Evolutionary conservation across 2,329 filamentous ascomycete genomes (phyloP), one percentile per base, ranked within the genome.

Genomic region (Calonectria henricotiae): DNA sequence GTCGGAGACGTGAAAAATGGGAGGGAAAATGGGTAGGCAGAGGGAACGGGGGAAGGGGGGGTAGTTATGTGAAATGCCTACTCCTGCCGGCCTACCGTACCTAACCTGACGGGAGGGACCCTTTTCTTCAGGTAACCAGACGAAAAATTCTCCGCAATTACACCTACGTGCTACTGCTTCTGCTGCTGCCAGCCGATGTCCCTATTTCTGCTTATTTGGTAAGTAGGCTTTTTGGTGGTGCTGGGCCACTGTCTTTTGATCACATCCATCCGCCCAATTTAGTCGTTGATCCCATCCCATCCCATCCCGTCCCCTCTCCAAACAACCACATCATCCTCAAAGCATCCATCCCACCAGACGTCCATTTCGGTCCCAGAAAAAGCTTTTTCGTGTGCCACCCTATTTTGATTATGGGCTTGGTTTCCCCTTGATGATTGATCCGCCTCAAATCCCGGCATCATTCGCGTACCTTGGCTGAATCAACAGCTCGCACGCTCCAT

Each of bases 61-160:
- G 77, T 78, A 81, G 79, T 79, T 82, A 81, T 81, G 80, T 80
- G 80, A 80, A 78, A 78, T 76, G 78, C 76, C 73, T 74, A 68
- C 51, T 58, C 51, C 51, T 58, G 51, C 51, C 51, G 51, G 35
- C 67, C 65, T 70, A 54, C 68, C 69, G 72, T 76, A 70, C 73
- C 71, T 73, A 74, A 62, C 74, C 71, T 71, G 72, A 73, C 75
- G 58, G 62, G 63, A 66, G 62, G 64, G 64, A 61, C 68, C 65
- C 65, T 70, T 71, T 62, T 46, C 23, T 65, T 73, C 62, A 72
- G 68, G 71, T 71, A 73, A 71, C 71, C 62, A 71, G 58, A 65
- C 58, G 60, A 73, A 71, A 71, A 71, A 63, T 68, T 72, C 67
- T 70, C 72, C 70, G 67, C 67, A 54, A 55, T 70, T 67, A 66